Conservation (phyloP, 176 grass and related monocot species). For the Pharus latifolius region DNA sequence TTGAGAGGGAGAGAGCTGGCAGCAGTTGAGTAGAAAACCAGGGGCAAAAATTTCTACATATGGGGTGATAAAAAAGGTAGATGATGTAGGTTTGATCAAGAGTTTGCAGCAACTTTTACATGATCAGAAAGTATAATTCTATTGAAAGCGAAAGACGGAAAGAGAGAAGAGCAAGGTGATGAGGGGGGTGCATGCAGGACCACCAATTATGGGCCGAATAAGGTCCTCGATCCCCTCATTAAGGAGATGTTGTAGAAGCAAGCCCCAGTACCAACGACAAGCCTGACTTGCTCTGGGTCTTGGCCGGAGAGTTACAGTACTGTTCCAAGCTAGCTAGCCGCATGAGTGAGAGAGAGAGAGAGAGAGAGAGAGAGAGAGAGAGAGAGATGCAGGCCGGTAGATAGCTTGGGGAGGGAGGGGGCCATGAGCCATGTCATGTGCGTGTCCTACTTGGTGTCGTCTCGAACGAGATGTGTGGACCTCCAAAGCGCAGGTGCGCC, state of each 20-base stretch:
- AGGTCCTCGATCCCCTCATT: slow-evolving; percentile 7
- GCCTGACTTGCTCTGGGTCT: not conserved
- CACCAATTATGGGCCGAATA: slow-evolving; percentile 15
- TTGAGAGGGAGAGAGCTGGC: no score
- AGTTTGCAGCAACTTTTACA: not conserved
- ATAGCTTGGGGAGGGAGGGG: not conserved
- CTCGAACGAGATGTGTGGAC: no score
- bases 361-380: not conserved
- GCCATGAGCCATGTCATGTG: not conserved
- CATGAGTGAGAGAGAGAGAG: not conserved
- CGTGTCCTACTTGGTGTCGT: not conserved
- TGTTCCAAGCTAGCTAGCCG: not conserved
- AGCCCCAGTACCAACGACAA: not conserved
- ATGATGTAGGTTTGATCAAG: not conserved
- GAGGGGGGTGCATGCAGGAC: slow-evolving; percentile 8
- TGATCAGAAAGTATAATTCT: not conserved
- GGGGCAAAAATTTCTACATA: no score
- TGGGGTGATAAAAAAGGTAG: no score
- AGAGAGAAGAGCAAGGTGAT: not conserved
- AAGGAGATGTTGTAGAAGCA: slow-evolving; percentile 16
- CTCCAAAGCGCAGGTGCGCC: no score
- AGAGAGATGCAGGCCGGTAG: not conserved
- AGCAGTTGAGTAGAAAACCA: no score
- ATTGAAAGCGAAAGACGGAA: not conserved
- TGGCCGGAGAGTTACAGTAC: not conserved